Conservation (phyloP, 495 filamentous ascomycete species). For the Xeromyces bisporus region DNA sequence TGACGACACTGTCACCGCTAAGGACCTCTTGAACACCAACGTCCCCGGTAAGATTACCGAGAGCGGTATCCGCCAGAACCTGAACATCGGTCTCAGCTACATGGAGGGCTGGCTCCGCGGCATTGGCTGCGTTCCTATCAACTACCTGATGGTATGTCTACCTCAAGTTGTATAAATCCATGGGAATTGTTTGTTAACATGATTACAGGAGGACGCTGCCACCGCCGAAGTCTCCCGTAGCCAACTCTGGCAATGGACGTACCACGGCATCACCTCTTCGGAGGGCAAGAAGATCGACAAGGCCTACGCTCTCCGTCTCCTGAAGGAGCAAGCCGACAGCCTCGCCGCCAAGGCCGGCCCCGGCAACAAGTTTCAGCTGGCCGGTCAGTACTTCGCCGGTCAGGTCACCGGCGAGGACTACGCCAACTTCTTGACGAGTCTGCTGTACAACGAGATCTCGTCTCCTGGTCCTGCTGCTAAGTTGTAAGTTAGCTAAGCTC, state of each 20-base stretch:
- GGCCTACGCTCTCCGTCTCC: slow-evolving; percentile 67
- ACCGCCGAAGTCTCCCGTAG: slow-evolving; percentile 88
- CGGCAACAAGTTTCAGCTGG: slow-evolving; percentile 84
- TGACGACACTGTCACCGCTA: slow-evolving; percentile 69
- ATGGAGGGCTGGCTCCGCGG: slow-evolving; percentile 98
- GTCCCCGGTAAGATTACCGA: slow-evolving; percentile 88
- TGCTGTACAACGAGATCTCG: slow-evolving; percentile 95
- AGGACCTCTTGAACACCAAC: slow-evolving; percentile 97
- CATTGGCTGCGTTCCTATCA: slow-evolving; percentile 92
- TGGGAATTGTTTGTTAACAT: slow-evolving; percentile 15
- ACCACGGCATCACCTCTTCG: slow-evolving; percentile 66
- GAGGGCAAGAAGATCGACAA: slow-evolving; percentile 93
- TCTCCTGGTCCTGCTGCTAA: slow-evolving; percentile 68
- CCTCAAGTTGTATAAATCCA: background rate
- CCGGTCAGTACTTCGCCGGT: slow-evolving; percentile 76
- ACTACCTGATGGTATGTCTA: slow-evolving; percentile 69
- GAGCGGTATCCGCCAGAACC: slow-evolving; percentile 92
- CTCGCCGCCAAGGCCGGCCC: slow-evolving; percentile 59
- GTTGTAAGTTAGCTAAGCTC: slow-evolving; percentile 32
- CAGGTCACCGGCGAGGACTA: slow-evolving; percentile 97
- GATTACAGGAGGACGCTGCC: slow-evolving; percentile 66
- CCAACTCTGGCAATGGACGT: slow-evolving; percentile 93
- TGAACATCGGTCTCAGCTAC: slow-evolving; percentile 91
- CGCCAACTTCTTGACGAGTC: slow-evolving; percentile 81
- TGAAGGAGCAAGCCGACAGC: slow-evolving; percentile 70